Percentiles rank a stretch among this genome's conserved stretches.
These are phyloP conservation scores for Myriosclerotinia curreyana DNA, from an alignment of 2,329 filamentous ascomycete species.

Conservation along the genomic window DNA sequence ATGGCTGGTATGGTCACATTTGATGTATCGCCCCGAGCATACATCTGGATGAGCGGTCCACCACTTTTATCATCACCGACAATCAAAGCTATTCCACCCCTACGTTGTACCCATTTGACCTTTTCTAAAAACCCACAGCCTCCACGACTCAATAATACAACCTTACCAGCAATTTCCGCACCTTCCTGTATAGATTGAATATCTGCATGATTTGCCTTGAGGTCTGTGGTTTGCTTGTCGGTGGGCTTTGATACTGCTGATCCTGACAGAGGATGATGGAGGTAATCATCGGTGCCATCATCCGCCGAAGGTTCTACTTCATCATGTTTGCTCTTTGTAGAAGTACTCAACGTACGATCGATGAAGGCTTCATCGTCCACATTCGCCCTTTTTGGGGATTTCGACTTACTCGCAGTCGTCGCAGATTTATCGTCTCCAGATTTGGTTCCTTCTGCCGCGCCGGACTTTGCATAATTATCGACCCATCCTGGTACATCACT, in stretches of 20 bases:
- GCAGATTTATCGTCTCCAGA: conserved; percentile 30
- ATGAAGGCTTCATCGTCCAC: conserved; percentile 34
- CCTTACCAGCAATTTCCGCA: conserved; percentile 88
- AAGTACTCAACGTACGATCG: conserved; percentile 30
- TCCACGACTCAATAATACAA: conserved; percentile 86
- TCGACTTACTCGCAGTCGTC: conserved; percentile 43
- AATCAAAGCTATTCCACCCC: conserved; percentile 85
- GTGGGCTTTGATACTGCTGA: conserved; percentile 42
- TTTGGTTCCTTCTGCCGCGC: conserved; percentile 28
- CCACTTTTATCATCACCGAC: conserved; percentile 91
- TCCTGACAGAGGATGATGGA: conserved; percentile 54
- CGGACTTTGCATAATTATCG: conserved; percentile 52
- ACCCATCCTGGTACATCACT: conserved; percentile 91
- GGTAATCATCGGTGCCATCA: conserved; percentile 83
- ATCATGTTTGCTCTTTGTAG: conserved; percentile 25
- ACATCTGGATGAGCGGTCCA: conserved; percentile 92
- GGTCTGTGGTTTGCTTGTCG: conserved; percentile 29
- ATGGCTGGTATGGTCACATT: conserved; percentile 92
- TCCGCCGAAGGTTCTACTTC: conserved; percentile 43
- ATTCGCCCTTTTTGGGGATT: conserved; percentile 41
- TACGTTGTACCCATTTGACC: conserved; percentile 91
- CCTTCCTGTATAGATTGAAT: conserved; percentile 89
- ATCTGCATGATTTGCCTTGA: conserved; percentile 62
- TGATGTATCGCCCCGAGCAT: conserved; percentile 92
- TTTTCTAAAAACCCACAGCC: conserved; percentile 97